Evolutionary conservation across 2,329 filamentous ascomycete genomes (phyloP).

Genomic region (Teratosphaeria epicoccoides): DNA sequence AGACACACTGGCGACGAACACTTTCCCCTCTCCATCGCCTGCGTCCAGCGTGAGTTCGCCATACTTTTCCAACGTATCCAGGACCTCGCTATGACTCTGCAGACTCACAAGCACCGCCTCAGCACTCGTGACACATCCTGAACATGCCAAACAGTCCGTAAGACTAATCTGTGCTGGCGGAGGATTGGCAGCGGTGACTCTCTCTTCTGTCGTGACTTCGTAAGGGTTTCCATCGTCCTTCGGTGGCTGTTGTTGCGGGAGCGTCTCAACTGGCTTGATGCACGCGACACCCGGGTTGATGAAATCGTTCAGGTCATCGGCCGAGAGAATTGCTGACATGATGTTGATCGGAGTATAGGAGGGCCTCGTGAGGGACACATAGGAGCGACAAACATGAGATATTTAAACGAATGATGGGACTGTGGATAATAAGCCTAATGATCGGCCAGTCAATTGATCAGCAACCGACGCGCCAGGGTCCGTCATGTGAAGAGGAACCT

Average conservation of each 20-base stretch:
- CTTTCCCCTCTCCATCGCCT: constrained; percentile 44
- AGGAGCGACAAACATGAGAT: constrained; percentile 2
- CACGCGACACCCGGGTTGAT: constrained; percentile 95
- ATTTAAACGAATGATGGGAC: background rate
- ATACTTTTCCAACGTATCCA: constrained; percentile 64
- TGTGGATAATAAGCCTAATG: background rate
- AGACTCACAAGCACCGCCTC: constrained; percentile 94
- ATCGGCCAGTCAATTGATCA: background rate
- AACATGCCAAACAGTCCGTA: constrained; percentile 94
- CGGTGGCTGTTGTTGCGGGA: constrained; percentile 53
- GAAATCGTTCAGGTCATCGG: constrained; percentile 97
- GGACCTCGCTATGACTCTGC: constrained; percentile 86
- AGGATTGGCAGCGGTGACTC: constrained; percentile 41
- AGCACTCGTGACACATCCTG: constrained; percentile 92
- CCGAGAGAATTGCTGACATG: constrained; percentile 96
- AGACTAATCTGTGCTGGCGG: constrained; percentile 84
- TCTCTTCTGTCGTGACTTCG: constrained; percentile 91
- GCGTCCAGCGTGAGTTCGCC: constrained; percentile 2
- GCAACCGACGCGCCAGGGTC: background rate
- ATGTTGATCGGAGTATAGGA: background rate
- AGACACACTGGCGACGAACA: constrained; percentile 87
- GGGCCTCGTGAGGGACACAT: constrained; percentile 23
- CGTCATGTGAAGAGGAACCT: background rate
- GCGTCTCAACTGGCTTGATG: constrained; percentile 92
- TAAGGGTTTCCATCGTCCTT: constrained; percentile 42